Percentiles rank a stretch among this genome's conserved stretches.
These are phyloP conservation scores for Orychophragmus violaceus DNA, from an alignment of 345 rosid genomes.

Conservation along the genomic window DNA sequence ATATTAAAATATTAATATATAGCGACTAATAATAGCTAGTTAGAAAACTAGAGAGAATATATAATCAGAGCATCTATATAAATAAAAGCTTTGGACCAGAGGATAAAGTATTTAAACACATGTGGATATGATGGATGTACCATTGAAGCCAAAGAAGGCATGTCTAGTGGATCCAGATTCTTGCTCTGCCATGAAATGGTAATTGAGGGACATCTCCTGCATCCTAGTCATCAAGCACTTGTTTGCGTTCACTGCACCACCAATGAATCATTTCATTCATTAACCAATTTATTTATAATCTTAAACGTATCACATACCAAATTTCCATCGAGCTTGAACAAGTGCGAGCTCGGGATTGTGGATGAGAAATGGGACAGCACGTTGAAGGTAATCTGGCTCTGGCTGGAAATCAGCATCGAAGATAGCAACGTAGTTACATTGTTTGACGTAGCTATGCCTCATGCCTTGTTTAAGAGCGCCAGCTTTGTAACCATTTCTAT, in stretches of 20 bases:
- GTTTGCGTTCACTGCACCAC: conserved; percentile 30
- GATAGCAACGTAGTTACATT: conserved; percentile 42
- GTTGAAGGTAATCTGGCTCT: conserved; percentile 43
- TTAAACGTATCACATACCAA: conserved; percentile 41
- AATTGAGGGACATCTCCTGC: conserved; percentile 40
- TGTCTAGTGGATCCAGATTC: conserved; percentile 33
- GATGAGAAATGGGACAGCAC: conserved; percentile 39
- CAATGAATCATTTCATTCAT: background rate
- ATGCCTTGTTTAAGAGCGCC: conserved; percentile 55
- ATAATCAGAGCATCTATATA: background rate
- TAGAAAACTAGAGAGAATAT: background rate
- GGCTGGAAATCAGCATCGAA: conserved; percentile 60
- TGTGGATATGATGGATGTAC: conserved; percentile 8
- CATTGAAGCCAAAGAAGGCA: conserved; percentile 38
- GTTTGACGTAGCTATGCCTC: conserved; percentile 50
- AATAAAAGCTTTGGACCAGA: background rate
- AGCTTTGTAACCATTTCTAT: conserved; percentile 53
- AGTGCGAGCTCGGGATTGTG: conserved; percentile 44
- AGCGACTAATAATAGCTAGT: background rate
- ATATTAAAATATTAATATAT: too few relatives aligned
- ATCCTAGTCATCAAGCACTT: conserved; percentile 38
- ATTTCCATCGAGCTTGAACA: conserved; percentile 54
- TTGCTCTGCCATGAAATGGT: conserved; percentile 38
- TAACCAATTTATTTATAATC: too few relatives aligned
- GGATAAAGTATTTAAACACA: conserved; percentile 3